Conservation (phyloP, 1,284 basidiomycete species). For the Xanthoconium separans region DNA sequence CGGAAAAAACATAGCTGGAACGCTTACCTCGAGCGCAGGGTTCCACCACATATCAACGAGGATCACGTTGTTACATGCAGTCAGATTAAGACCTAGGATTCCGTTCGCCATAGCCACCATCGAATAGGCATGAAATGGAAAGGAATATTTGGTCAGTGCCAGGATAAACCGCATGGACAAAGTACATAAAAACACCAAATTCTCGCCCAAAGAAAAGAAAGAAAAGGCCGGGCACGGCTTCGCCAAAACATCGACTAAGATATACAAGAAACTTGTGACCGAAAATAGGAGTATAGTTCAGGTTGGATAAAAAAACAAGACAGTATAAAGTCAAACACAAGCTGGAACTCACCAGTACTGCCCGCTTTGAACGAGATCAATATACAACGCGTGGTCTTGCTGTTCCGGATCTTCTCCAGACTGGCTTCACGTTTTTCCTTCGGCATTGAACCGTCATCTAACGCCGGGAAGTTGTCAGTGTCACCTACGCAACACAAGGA, state of each 20-base stretch:
- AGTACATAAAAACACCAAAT: not conserved
- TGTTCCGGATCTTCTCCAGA: conserved; percentile 70
- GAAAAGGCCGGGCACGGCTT: not conserved
- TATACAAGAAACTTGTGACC: not conserved
- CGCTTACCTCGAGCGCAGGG: conserved; percentile 72
- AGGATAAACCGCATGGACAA: not conserved
- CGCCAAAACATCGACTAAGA: not conserved
- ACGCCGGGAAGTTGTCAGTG: conserved; percentile 2
- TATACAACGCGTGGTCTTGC: conserved; percentile 66
- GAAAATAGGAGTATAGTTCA: not conserved
- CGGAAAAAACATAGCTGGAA: not conserved
- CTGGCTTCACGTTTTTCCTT: conserved; percentile 75
- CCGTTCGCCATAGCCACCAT: conserved; percentile 1
- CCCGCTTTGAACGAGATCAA: conserved; percentile 97
- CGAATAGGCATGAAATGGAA: not conserved
- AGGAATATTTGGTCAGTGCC: conserved; percentile 10
- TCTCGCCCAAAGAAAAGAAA: not conserved
- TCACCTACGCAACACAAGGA: not conserved
- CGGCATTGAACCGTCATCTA: conserved; percentile 88
- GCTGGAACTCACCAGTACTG: conserved; percentile 64
- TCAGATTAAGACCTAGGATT: conserved; percentile 80
- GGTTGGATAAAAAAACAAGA: not conserved
- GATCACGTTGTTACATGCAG: conserved; percentile 92
- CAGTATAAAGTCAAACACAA: not conserved
- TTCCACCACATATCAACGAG: conserved; percentile 97